phyloP scores from a whole-genome alignment of 257 asterid species.

The Jacaranda mimosifolia region DNA sequence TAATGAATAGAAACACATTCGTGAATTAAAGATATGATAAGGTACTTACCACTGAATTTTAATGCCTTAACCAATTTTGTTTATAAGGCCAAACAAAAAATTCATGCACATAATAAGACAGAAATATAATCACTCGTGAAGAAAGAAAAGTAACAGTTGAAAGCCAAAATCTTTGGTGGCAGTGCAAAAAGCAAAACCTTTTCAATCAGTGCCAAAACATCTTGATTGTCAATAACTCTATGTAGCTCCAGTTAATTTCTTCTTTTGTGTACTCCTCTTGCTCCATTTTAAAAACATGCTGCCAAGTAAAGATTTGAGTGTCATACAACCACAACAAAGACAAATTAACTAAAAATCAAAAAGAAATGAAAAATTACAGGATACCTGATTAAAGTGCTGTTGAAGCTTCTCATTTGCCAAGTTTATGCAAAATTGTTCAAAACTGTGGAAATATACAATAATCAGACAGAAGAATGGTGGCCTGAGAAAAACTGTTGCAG shows the following conservation, averaged over 20 bases:
- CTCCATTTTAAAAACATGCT: conserved; percentile 99
- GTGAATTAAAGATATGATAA: background rate
- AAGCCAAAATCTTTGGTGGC: conserved; percentile 14
- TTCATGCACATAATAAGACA: background rate
- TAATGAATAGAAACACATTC: no score
- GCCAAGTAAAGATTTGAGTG: conserved; percentile 44
- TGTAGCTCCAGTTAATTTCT: conserved; percentile 99
- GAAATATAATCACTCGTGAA: background rate
- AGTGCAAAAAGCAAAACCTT: conserved; percentile 61
- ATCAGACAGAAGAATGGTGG: conserved; percentile 19
- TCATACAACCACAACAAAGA: conserved; percentile 26
- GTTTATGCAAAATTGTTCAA: conserved; percentile 96
- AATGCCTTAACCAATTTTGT: background rate
- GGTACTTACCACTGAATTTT: background rate
- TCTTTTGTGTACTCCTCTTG: conserved; percentile 99
- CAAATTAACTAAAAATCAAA: conserved; percentile 31
- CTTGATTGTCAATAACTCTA: conserved; percentile 98
- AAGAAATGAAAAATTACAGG: conserved; percentile 12
- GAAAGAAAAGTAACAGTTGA: conserved; percentile 11
- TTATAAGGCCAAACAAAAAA: background rate
- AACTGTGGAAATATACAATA: conserved; percentile 59
- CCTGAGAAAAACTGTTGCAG: conserved; percentile 15
- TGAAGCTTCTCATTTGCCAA: conserved; percentile 98
- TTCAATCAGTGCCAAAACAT: conserved; percentile 90
- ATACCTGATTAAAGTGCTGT: conserved; percentile 98